Conservation (phyloP, 164 flowering plant species). For the Echeveria elegans region DNA sequence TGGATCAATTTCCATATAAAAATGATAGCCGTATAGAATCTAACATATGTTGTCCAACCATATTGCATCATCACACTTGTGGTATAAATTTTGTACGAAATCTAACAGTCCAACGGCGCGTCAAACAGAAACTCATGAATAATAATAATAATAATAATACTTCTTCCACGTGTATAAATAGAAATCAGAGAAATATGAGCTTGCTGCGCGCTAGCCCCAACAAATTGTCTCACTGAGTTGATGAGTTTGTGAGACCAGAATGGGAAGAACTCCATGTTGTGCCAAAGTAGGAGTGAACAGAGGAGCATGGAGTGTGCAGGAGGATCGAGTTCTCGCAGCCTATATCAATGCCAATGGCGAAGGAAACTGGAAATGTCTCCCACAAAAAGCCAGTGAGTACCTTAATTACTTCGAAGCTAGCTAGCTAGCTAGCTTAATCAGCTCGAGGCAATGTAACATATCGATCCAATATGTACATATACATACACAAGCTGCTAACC, state of each 20-base stretch:
- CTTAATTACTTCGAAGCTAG: background rate
- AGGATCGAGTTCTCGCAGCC: background rate
- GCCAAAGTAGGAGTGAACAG: constrained; percentile 5
- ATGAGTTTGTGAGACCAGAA: background rate
- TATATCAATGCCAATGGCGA: constrained; percentile 8
- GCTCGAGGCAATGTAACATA: too few species aligned
- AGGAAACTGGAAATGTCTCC: constrained; percentile 8
- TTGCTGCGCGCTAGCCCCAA: too few species aligned
- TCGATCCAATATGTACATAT: too few species aligned
- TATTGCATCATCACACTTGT: background rate
- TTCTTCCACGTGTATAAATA: background rate
- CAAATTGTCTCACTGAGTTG: too few species aligned
- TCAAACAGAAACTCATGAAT: too few species aligned
- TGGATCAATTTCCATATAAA: too few species aligned
- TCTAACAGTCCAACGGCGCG: background rate
- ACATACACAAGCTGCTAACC: too few species aligned
- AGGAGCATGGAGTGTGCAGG: constrained; percentile 6
- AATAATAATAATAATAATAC: too few species aligned
- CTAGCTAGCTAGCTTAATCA: too few species aligned
- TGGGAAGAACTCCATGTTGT: constrained; percentile 5
- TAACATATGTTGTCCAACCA: too few species aligned
- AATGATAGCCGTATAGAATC: too few species aligned
- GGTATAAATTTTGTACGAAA: background rate
- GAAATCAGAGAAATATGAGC: background rate
- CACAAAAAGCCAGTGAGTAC: constrained; percentile 9